Evolutionary conservation across 2,329 filamentous ascomycete species (phyloP), one percentile per base, ranked within the genome.

Genomic region (Fusarium tanahbumbuense): DNA sequence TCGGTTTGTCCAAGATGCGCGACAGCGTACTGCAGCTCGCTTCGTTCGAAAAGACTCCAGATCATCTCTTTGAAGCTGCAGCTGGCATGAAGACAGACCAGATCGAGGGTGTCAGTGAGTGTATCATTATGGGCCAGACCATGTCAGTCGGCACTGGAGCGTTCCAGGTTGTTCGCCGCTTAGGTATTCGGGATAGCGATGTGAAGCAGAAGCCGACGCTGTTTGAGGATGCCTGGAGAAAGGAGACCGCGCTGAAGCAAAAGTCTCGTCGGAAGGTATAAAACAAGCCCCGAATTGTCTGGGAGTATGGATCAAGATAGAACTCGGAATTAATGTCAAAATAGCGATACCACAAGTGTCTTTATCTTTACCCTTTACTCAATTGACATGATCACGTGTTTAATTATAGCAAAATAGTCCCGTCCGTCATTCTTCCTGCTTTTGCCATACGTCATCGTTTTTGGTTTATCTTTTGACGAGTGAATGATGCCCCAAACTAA

Each of bases 61-160:
- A 99, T 78, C 96, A 99, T 81, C 82, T 99, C 42, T 99, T 99
- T 76, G 95, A 98, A 69, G 96, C 96, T 5, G 96, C 94, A 9
- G 92, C 93, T 8, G 90, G 91, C 60, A 97, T 97, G 86, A 98
- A 98, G 84, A 91, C 89, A 28, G 96, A 99, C 81, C 86, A 88
- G 68, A 97, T 99, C 65, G 93, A 97, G 79, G 96, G 96, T 75
- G 96, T 99, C 12, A 93, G 89, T 58, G 96, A 99, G 82, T 97
- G 94, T 81, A 98, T 99, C 77, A 99, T 99, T 78, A 96, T 98
- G 91, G 96, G 96, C 18, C 95, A 98, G 85, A 94, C 91, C 44
- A 97, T 98, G 88, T 88, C 88, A 46, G 85, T 99, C 37, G 96
- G 96, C 8, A 99, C 96, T 0, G 96, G 96, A 7, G 92, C 93